Percentiles rank a stretch among this genome's conserved stretches.
Evolutionary conservation across 2,329 filamentous ascomycete genomes (phyloP).

Genomic region (Aspergillus amoenus): DNA sequence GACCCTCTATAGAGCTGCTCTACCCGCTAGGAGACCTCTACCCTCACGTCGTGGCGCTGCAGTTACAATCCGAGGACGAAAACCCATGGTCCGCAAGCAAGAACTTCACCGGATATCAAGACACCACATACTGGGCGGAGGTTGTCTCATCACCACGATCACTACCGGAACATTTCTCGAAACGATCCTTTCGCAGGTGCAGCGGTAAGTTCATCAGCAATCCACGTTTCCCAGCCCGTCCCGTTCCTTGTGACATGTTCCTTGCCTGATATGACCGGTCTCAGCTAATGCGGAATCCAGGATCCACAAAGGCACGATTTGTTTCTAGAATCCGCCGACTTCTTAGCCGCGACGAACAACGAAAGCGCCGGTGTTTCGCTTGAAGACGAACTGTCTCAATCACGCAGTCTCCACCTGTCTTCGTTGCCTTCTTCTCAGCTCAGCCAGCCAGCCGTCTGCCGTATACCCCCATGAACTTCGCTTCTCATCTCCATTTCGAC

Average conservation of each 20-base stretch:
- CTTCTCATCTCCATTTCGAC: constrained; percentile 8
- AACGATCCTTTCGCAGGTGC: constrained; percentile 20
- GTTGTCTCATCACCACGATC: constrained; percentile 30
- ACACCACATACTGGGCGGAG: constrained; percentile 33
- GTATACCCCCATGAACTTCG: constrained; percentile 4
- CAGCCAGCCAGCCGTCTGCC: neutral
- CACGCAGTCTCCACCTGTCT: neutral
- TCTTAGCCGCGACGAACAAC: constrained; percentile 34
- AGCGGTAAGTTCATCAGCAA: constrained; percentile 24
- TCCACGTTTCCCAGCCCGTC: neutral
- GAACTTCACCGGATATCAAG: constrained; percentile 30
- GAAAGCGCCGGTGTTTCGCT: constrained; percentile 22
- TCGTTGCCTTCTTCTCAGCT: neutral
- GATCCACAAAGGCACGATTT: constrained; percentile 27
- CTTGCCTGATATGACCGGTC: constrained; percentile 13
- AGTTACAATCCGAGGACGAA: constrained; percentile 31
- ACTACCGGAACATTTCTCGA: constrained; percentile 20
- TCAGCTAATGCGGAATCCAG: constrained; percentile 20
- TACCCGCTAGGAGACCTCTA: constrained; percentile 35
- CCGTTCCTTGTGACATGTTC: neutral
- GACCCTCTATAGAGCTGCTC: constrained; percentile 30
- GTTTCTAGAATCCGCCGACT: constrained; percentile 34
- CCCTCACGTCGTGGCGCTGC: constrained; percentile 38
- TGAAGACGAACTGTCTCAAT: neutral
- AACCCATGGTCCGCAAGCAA: constrained; percentile 25